Evolutionary conservation across 139 green algal species (phyloP).

Genomic region (Volvox africanus): DNA sequence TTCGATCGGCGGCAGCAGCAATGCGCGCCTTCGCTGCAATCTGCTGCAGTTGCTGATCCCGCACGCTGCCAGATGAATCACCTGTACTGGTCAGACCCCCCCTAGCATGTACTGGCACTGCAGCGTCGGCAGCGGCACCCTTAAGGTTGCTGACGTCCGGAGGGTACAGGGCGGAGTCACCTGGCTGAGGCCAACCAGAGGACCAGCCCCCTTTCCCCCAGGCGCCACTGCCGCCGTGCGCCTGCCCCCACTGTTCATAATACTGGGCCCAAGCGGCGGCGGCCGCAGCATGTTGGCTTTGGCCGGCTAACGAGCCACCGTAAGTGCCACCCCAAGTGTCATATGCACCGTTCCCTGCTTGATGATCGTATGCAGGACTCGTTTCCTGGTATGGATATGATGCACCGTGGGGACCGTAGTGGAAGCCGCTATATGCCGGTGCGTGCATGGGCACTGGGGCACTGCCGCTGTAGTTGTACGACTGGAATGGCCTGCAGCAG

Average conservation of each 20-base stretch:
- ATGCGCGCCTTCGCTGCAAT: no score
- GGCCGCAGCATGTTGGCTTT: not conserved
- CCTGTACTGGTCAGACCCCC: not conserved
- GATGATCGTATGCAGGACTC: no score
- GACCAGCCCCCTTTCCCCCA: not conserved
- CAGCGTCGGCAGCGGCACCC: not conserved
- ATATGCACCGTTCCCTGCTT: not conserved
- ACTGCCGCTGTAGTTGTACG: no score
- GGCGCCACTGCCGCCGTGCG: not conserved
- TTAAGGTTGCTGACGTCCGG: no score
- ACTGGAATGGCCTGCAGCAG: no score
- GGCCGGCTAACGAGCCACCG: not conserved
- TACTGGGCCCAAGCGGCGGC: constrained; percentile 29
- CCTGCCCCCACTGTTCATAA: constrained; percentile 15
- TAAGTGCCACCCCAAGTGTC: not conserved
- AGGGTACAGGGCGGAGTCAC: not conserved
- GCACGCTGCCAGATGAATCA: no score
- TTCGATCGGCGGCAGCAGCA: no score
- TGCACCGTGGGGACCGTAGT: no score
- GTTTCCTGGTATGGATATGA: no score
- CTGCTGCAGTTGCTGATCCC: no score
- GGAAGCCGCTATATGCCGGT: no score
- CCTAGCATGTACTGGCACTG: not conserved
- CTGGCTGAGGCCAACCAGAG: not conserved
- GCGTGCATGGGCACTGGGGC: no score